A percentile compares a stretch with the other conserved stretches of the same genome.
phyloP scores from a whole-genome alignment of 1,139 yeast genomes.

The Blastobotrys persicus region DNA sequence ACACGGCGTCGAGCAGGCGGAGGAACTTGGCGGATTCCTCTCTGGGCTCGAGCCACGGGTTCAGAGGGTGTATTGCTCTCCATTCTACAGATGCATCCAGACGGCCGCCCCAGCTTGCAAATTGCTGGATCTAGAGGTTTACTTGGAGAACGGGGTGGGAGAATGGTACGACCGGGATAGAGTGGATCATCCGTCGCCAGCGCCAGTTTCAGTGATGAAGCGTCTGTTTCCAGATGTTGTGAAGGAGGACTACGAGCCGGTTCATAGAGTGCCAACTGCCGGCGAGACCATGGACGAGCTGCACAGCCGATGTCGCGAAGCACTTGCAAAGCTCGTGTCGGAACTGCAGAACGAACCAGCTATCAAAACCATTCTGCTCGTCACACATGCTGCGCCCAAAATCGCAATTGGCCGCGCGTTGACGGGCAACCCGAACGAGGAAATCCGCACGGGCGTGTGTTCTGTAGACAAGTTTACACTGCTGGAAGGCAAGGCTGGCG shows the following conservation, averaged over 20 bases:
- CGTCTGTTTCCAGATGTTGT: conserved; percentile 50
- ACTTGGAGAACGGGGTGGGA: conserved; percentile 66
- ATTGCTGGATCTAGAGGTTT: conserved; percentile 53
- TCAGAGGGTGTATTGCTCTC: conserved; percentile 67
- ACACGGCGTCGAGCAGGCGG: conserved; percentile 79
- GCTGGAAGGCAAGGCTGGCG: conserved; percentile 41
- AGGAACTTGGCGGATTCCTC: conserved; percentile 59
- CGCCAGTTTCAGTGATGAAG: conserved; percentile 47
- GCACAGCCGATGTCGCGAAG: conserved; percentile 50
- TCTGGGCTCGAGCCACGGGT: conserved; percentile 48
- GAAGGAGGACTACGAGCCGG: conserved; percentile 40
- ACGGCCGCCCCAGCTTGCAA: conserved; percentile 71
- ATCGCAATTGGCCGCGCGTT: conserved; percentile 74
- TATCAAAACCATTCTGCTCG: conserved; percentile 54
- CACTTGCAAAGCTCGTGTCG: conserved; percentile 52
- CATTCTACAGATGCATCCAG: conserved; percentile 86
- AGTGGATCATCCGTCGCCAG: conserved; percentile 42
- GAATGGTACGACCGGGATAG: conserved; percentile 38
- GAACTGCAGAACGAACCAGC: conserved; percentile 52
- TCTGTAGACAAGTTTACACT: conserved; percentile 55
- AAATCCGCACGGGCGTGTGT: conserved; percentile 54
- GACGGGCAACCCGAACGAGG: conserved; percentile 48
- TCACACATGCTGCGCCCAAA: conserved; percentile 84
- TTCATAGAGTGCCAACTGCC: conserved; percentile 53
- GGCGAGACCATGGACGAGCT: conserved; percentile 71